Base-by-base conservation (phyloP, 1,139 yeast genomes). In the Yamadazyma jaroonii region DNA sequence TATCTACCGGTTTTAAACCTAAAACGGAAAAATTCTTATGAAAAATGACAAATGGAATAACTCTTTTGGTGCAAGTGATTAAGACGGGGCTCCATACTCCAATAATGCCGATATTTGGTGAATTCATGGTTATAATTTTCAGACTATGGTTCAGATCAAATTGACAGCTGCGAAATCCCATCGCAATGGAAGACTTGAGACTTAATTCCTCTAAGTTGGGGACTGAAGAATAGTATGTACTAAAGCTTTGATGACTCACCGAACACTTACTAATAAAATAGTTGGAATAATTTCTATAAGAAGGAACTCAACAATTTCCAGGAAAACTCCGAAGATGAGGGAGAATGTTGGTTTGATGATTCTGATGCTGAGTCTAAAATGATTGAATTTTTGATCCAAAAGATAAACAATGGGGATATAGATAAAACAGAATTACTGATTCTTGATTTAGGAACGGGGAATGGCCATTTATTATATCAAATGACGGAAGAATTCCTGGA, bases 341-440 rank as follows among this genome's bases (percentile, higher is more conserved):
- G 98, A 2, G 98, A 92, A 59, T 78, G 90, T 57, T 94, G 98
- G 98, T 92, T 92, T 59, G 82, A 84, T 47, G 97, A 94, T 53
- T 83, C 88, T 10, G 89, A 84, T 53, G 97, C 98, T 1, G 97
- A 90, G 54, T 72, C 72, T 42, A 82, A 79, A 55, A 84, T 92
- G 81, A 73, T 85, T 15, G 77, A 79, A 38, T 90, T 82, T 52
- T 56, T 88, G 13, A 43, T 62, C 6, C 54, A 56, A 21, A 59
- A 62, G 32, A 35, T 69, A 23, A 59, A 62, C 29, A 53, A 57
- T 4, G 48, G 43, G 2, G 58, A 53, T 32, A 33, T 62, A 2
- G 10, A 12, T 6, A 11, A 17, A 6, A 3, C 25, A 6, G 32
- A 30, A 9, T 57, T 68, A 9, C 65, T 56, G 2, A 70, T 88